Evolutionary conservation across 2,329 filamentous ascomycete genomes (phyloP).

Genomic region (Penicillium sp.): DNA sequence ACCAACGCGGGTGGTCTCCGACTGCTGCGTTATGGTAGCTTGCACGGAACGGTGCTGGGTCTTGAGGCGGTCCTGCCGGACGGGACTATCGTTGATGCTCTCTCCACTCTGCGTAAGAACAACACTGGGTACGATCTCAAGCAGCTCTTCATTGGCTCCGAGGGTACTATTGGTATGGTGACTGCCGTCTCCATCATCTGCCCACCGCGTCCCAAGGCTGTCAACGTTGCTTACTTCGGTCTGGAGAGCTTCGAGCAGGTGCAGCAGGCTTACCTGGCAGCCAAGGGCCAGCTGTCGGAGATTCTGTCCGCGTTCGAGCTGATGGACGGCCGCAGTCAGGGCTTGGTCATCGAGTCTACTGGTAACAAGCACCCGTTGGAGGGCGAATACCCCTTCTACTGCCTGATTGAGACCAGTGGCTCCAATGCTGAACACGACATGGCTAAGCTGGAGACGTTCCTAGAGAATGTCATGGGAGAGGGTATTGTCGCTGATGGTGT

Average conservation of each 20-base stretch:
- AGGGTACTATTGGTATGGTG: conserved; percentile 93
- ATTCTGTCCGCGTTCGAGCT: conserved; percentile 97
- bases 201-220: conserved; percentile 79
- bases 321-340: conserved; percentile 85
- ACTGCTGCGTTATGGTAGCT: conserved; percentile 85
- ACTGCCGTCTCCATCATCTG: conserved; percentile 88
- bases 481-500: conserved; percentile 88
- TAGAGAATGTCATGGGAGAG: conserved; percentile 87
- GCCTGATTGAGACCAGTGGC: conserved; percentile 91
- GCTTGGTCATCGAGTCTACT: conserved; percentile 71
- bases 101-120: conserved; percentile 89
- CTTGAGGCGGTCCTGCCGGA: conserved; percentile 92
- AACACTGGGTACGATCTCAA: conserved; percentile 98
- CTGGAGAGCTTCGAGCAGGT: conserved; percentile 88
- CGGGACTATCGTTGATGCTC: conserved; percentile 86
- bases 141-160: conserved; percentile 92
- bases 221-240: conserved; percentile 94
- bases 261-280: conserved; percentile 80
- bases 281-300: conserved; percentile 86
- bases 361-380: conserved; percentile 79
- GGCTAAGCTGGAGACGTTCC: conserved; percentile 84
- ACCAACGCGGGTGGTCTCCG: conserved; percentile 93
- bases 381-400: conserved; percentile 87
- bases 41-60: conserved; percentile 90
- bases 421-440: conserved; percentile 92